Evolutionary conservation across 805 yeast genomes (phyloP), one percentile per base, ranked within the genome.

Genomic region (Peterozyma toletana): DNA sequence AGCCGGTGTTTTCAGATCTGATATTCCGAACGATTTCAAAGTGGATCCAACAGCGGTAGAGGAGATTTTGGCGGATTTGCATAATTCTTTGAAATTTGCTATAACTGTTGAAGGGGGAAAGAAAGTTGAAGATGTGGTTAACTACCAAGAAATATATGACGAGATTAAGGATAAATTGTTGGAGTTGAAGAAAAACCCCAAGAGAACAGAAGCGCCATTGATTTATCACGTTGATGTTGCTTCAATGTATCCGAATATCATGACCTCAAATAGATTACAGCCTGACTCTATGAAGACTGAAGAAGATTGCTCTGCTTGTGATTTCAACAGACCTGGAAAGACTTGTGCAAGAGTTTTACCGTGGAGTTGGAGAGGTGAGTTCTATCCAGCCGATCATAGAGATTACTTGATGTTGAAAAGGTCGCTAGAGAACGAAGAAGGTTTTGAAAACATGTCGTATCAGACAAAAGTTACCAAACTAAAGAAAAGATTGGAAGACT

Each of bases 281-380:
- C 99, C 99, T 0, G 99, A 93, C 63, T 90, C 98, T 3, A 91
- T 93, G 88, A 90, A 93, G 52, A 68, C 83, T 0, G 98, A 91
- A 56, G 86, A 86, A 53, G 96, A 89, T 56, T 95, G 99, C 66
- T 98, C 99, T 0, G 80, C 95, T 36, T 95, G 99, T 68, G 99
- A 93, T 54, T 95, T 89, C 66, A 93, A 93, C 59, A 70, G 96
- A 45, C 98, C 97, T 0, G 97, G 95, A 5, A 93, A 93, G 57
- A 75, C 73, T 10, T 93, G 99, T 68, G 99, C 91, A 54, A 71
- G 99, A 57, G 69, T 91, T 44, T 64, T 93, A 44, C 86, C 90
- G 0, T 93, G 99, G 99, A 75, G 96, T 6, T 93, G 99, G 98
- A 80, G 99, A 68, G 99, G 98, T 42, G 99, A 93, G 54, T 95